Conservation (phyloP, 1,284 basidiomycete genomes). For the Cryptococcus maquisensis region DNA sequence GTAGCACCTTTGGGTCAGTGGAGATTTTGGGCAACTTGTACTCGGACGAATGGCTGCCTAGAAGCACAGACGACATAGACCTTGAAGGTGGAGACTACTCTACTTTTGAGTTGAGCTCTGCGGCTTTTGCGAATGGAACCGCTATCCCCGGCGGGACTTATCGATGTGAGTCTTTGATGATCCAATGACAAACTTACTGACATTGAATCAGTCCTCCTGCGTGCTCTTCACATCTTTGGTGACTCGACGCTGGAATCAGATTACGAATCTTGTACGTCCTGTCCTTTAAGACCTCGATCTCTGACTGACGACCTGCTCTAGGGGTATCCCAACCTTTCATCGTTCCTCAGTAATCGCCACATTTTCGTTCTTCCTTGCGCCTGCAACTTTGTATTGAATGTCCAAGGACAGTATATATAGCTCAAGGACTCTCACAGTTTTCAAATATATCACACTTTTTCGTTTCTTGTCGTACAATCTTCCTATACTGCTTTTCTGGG, state of each 20-base stretch:
- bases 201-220: slow-evolving; percentile 52
- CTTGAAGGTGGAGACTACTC: slow-evolving; percentile 50
- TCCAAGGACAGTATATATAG: not conserved
- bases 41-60: slow-evolving; percentile 46
- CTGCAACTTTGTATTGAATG: not conserved
- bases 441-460: too few relatives aligned
- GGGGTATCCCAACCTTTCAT: slow-evolving; percentile 24
- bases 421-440: too few relatives aligned
- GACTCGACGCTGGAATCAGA: slow-evolving; percentile 53
- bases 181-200: not conserved
- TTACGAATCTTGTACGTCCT: slow-evolving; percentile 56
- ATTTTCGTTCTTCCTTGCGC: not conserved
- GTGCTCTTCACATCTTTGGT: slow-evolving; percentile 60
- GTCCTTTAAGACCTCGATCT: not conserved
- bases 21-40: slow-evolving; percentile 51
- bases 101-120: slow-evolving; percentile 44
- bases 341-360: slow-evolving; percentile 12
- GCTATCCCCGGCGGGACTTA: slow-evolving; percentile 60
- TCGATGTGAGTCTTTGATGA: slow-evolving; percentile 34
- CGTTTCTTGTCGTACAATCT: too few relatives aligned
- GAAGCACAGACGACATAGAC: slow-evolving; percentile 33
- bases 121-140: slow-evolving; percentile 58
- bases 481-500: too few relatives aligned
- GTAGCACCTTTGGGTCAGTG: slow-evolving; percentile 45
- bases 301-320: slow-evolving; percentile 2